Base-by-base conservation (phyloP, 805 yeast species). In the Saturnispora saitoi region DNA sequence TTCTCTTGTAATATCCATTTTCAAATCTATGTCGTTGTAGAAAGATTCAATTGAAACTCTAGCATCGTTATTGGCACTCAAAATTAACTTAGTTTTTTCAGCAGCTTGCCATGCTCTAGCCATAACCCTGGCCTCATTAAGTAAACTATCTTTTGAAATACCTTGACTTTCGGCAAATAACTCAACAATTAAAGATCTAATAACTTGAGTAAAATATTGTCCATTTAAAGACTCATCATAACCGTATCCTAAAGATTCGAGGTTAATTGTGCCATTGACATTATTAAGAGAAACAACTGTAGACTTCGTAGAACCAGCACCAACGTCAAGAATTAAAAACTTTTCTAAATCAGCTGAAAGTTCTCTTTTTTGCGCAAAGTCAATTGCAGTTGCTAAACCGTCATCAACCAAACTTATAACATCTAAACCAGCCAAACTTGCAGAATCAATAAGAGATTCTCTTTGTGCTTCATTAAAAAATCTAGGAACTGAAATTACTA, bases 231-330 rank as follows among this genome's bases (percentile, higher is more conserved):
- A 55, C n/a, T 70, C 70, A 58, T 82, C 86, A 58, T 65, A 79
- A 0, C 91, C 89, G 52, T 81, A 77, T 29, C 88, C 89, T 60
- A 81, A 84, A 26, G 87, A 75, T 34, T 79, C 83, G 34, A 89
- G 68, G 8, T 61, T 59, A 11, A 73, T 55, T 31, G 70, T 69
- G 24, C 70, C 69, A 42, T 61, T 63, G 17, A 65, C 62, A 20
- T 77, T 76, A 15, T 66, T 64, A 53, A 82, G 71, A 0, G 90
- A 79, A 45, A 89, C 77, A n/a, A 93, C 68, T 0, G 98, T 85
- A 1, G 95, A 95, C 48, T 82, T 78, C 0, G 95, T 85, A 0
- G 95, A 82, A 1, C 95, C 95, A 4, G 96, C 91, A 42, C 99
- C 99, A 77, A 86, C 77, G 63, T 93, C 99, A 61, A 83, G 88